phyloP scores from a whole-genome alignment of 805 yeast species.

The Cephaloascus fragrans region DNA sequence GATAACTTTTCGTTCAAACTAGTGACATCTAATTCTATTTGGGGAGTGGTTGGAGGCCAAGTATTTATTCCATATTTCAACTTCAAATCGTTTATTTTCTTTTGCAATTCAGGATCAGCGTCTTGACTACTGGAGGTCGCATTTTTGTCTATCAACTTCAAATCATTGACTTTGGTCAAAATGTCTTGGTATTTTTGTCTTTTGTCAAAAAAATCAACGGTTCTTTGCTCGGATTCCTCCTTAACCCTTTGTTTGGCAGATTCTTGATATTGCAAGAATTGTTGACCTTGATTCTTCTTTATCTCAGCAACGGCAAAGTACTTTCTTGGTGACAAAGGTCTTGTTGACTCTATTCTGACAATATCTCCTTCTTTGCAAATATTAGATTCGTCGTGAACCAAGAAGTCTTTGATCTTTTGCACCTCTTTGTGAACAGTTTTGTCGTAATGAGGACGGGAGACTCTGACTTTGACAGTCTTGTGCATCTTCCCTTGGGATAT shows the following conservation, averaged over 20 bases:
- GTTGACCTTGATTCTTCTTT: constrained; percentile 82
- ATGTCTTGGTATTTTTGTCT: constrained; percentile 23
- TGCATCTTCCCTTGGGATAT: constrained; percentile 94
- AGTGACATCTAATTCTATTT: constrained; percentile 28
- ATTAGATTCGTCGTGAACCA: constrained; percentile 91
- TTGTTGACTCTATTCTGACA: constrained; percentile 83
- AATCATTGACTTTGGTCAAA: constrained; percentile 5
- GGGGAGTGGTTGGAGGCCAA: constrained; percentile 34
- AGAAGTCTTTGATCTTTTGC: constrained; percentile 67
- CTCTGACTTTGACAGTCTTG: constrained; percentile 91
- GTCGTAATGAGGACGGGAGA: constrained; percentile 68
- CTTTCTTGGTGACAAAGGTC: constrained; percentile 77
- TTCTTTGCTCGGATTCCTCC: constrained; percentile 53
- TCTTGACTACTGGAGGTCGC: constrained; percentile 4
- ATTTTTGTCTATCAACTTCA: constrained; percentile 1
- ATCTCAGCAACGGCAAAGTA: constrained; percentile 90
- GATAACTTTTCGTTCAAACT: constrained; percentile 15
- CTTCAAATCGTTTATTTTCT: constrained; percentile 26
- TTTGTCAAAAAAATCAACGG: constrained; percentile 43
- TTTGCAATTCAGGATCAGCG: constrained; percentile 20
- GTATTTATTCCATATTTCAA: constrained; percentile 33
- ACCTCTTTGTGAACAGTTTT: constrained; percentile 65
- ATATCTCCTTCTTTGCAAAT: constrained; percentile 91
- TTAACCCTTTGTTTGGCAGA: constrained; percentile 62
- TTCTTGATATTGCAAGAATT: constrained; percentile 69